Percentiles rank a stretch among this genome's conserved stretches.
Evolutionary conservation across 805 yeast species (phyloP).

Genomic region (Wickerhamiella vanderwaltii): DNA sequence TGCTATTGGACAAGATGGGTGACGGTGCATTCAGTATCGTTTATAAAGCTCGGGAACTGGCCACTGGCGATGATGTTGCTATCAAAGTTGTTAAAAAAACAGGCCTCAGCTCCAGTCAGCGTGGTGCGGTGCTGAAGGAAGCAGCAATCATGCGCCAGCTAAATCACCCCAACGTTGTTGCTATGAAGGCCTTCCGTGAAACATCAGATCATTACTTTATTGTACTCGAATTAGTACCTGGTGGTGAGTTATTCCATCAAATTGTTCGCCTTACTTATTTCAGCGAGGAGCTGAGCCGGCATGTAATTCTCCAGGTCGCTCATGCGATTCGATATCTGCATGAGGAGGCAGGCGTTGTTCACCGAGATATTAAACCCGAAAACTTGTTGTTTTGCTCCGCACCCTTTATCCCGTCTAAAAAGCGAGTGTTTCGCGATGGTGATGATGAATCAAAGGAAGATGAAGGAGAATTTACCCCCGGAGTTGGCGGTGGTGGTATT

Average conservation of each 20-base stretch:
- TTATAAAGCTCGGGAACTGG: slow-evolving; percentile 49
- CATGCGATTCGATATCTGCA: slow-evolving; percentile 59
- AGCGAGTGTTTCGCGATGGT: slow-evolving; percentile 27
- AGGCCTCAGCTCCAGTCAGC: slow-evolving; percentile 31
- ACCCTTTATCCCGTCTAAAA: slow-evolving; percentile 31
- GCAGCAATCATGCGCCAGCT: slow-evolving; percentile 59
- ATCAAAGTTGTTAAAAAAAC: slow-evolving; percentile 61
- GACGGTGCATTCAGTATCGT: slow-evolving; percentile 86
- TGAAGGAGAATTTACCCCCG: slow-evolving; percentile 74
- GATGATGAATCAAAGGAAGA: slow-evolving; percentile 46
- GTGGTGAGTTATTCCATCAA: slow-evolving; percentile 74
- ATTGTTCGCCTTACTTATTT: slow-evolving; percentile 68
- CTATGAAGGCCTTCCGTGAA: slow-evolving; percentile 43
- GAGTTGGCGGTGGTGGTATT: slow-evolving; percentile 85
- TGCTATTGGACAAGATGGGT: slow-evolving; percentile 33
- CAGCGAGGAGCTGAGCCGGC: slow-evolving; percentile 58
- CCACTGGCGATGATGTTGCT: slow-evolving; percentile 43
- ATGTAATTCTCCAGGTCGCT: slow-evolving; percentile 61
- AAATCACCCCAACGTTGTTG: slow-evolving; percentile 48
- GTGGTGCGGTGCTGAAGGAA: slow-evolving; percentile 45
- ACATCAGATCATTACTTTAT: slow-evolving; percentile 44
- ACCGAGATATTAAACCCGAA: slow-evolving; percentile 75
- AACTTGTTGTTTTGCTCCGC: slow-evolving; percentile 54
- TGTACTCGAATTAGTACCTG: slow-evolving; percentile 54
- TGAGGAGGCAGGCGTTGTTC: slow-evolving; percentile 59